Conservation (phyloP, 75 land plant genomes). For the Cryptomeria japonica region DNA sequence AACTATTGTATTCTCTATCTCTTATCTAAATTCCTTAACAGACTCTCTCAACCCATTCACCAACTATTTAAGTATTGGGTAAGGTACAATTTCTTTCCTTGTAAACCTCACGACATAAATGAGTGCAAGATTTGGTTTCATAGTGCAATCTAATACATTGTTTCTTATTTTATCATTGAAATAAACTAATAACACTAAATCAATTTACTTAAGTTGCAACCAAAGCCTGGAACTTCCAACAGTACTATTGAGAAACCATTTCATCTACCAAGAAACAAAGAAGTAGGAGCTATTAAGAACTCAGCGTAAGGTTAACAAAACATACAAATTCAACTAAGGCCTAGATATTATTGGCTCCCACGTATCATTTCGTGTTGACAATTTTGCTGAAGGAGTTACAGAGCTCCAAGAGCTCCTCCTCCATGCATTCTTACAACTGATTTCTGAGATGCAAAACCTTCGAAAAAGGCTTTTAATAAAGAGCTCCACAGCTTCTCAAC, state of each 20-base stretch:
- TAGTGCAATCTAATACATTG: not conserved
- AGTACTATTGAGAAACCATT: not conserved
- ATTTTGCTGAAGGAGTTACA: slow-evolving; percentile 90
- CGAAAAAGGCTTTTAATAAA: slow-evolving; percentile 87
- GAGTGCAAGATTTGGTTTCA: not conserved
- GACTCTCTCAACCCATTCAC: not conserved
- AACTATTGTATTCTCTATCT: too few relatives aligned
- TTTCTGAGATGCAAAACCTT: slow-evolving; percentile 91
- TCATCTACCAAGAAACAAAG: not conserved
- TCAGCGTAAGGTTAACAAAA: not conserved
- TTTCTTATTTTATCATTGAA: not conserved
- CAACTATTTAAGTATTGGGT: not conserved
- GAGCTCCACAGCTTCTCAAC: too few relatives aligned
- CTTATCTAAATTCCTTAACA: too few relatives aligned
- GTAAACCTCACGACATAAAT: not conserved
- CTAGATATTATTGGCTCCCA: slow-evolving; percentile 89
- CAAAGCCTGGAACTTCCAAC: not conserved
- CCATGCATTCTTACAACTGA: slow-evolving; percentile 90
- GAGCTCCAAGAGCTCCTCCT: slow-evolving; percentile 82
- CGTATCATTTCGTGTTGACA: slow-evolving; percentile 92
- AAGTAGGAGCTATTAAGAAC: not conserved
- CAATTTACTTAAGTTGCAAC: not conserved
- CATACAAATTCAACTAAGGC: slow-evolving; percentile 95
- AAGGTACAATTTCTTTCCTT: not conserved
- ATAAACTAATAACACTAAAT: not conserved